These are phyloP conservation scores for Ustilago sp. DNA, from an alignment of 1,284 basidiomycete species.

Conservation along the genomic window DNA sequence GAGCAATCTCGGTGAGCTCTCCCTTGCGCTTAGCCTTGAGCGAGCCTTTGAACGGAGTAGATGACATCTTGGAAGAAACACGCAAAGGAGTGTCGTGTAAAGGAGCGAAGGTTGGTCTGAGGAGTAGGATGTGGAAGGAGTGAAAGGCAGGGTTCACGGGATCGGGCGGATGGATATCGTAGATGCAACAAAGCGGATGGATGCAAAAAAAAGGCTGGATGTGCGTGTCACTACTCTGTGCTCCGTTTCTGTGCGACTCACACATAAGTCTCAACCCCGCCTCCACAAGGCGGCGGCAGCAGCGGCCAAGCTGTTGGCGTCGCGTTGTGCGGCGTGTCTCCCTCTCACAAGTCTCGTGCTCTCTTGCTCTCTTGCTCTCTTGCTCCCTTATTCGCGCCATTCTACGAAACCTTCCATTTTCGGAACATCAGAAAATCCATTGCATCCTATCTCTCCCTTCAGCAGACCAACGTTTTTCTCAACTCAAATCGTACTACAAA, in stretches of 20 bases:
- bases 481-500: background rate
- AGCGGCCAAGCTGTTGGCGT: background rate
- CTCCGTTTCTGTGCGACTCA: background rate
- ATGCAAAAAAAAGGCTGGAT: constrained; percentile 1
- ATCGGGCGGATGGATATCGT: constrained; percentile 38
- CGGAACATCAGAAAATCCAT: background rate
- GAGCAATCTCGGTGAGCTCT: constrained; percentile 59
- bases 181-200: constrained; percentile 37
- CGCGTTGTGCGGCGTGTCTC: constrained; percentile 3
- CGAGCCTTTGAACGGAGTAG: constrained; percentile 55
- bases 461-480: background rate
- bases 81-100: background rate
- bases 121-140: constrained; percentile 15
- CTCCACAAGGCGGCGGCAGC: background rate
- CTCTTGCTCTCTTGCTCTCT: background rate
- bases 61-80: constrained; percentile 23
- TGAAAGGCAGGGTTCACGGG: constrained; percentile 7
- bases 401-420: background rate
- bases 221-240: background rate
- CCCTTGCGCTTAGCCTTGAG: constrained; percentile 60
- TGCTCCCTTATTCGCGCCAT: background rate
- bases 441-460: background rate
- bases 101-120: background rate
- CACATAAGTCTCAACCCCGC: background rate
- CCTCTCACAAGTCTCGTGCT: background rate